Percentiles rank a stretch among this genome's conserved stretches.
phyloP scores from a whole-genome alignment of 2,329 filamentous ascomycete species.

The Coniochaeta prunicola region DNA sequence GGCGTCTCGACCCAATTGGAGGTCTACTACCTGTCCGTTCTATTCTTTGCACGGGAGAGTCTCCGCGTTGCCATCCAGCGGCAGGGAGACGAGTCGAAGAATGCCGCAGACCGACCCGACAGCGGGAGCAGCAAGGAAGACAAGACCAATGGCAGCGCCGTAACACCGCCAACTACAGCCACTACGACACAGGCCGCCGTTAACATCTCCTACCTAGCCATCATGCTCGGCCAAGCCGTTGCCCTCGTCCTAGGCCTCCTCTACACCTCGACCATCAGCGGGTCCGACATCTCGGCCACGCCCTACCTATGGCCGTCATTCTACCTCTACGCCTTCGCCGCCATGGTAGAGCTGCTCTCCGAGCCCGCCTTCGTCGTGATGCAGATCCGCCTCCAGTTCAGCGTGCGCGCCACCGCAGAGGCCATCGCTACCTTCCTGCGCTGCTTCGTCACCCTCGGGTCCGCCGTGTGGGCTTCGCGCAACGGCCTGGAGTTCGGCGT shows the following conservation, averaged over 20 bases:
- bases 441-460: constrained; percentile 66
- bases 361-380: constrained; percentile 88
- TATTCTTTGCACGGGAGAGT: constrained; percentile 91
- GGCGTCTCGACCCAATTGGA: constrained; percentile 87
- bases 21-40: constrained; percentile 83
- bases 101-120: constrained; percentile 6
- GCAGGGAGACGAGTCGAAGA: constrained; percentile 40
- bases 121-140: constrained; percentile 12
- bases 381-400: constrained; percentile 74
- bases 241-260: constrained; percentile 57
- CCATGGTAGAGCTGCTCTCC: constrained; percentile 67
- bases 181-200: constrained; percentile 63
- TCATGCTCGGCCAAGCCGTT: constrained; percentile 60
- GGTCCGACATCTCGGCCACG: constrained; percentile 43
- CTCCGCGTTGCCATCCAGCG: constrained; percentile 87
- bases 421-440: constrained; percentile 71
- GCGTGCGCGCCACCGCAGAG: constrained; percentile 74
- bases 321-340: constrained; percentile 47
- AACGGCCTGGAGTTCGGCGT: constrained; percentile 56
- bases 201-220: constrained; percentile 79
- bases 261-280: constrained; percentile 51
- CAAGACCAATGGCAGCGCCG: constrained; percentile 4
- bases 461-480: constrained; percentile 57
- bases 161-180: constrained; percentile 12
- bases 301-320: constrained; percentile 55